These are phyloP conservation scores for Phaffia australis DNA, from an alignment of 768 basidiomycete species.

Conservation along the genomic window DNA sequence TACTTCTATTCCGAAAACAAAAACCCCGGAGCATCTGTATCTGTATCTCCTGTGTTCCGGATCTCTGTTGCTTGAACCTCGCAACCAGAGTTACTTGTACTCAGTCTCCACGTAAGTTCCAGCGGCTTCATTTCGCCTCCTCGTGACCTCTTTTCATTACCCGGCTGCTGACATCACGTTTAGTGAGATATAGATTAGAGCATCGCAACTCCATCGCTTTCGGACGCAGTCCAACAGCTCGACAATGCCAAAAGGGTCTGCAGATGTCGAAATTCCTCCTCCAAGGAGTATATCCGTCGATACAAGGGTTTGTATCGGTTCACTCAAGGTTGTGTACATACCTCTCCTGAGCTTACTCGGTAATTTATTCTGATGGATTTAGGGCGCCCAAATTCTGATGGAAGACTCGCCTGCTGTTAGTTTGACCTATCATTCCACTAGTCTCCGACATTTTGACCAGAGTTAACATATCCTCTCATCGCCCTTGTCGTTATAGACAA, in stretches of 20 bases:
- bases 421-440: conserved; percentile 1
- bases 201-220: no score
- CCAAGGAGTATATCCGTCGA: conserved; percentile 23
- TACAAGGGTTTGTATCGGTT: conserved; percentile 11
- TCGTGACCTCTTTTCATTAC: no score
- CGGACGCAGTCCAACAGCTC: no score
- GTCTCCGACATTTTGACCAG: background rate
- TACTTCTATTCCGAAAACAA: no score
- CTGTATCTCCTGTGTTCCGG: no score
- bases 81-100: no score
- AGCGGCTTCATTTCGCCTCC: no score
- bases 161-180: no score
- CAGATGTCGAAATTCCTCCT: conserved; percentile 21
- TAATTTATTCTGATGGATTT: background rate
- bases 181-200: no score
- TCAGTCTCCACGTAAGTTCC: no score
- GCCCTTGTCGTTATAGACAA: conserved; percentile 47
- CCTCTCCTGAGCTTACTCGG: background rate
- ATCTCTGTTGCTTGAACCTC: no score
- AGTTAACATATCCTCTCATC: conserved; percentile 18
- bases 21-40: no score
- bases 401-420: conserved; percentile 90
- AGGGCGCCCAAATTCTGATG: conserved; percentile 76
- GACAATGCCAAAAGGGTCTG: background rate
- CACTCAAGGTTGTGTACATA: background rate